These are phyloP conservation scores for Fusarium sambucinum DNA, from an alignment of 2,329 filamentous ascomycete species.

Conservation along the genomic window DNA sequence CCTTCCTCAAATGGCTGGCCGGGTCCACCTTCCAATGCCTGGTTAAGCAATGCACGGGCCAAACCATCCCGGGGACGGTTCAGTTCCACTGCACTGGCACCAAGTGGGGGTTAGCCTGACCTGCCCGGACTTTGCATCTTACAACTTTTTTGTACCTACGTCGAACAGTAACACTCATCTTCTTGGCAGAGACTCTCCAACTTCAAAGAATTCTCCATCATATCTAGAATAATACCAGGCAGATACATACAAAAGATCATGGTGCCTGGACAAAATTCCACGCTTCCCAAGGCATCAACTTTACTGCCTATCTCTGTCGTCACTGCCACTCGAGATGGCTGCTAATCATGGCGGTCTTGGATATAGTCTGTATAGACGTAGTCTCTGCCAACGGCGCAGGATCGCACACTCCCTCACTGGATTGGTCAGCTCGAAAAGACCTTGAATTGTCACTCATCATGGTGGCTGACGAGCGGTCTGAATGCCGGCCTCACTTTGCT, in stretches of 20 bases:
- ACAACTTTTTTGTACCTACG: neutral
- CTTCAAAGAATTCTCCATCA: neutral
- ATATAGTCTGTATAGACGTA: neutral
- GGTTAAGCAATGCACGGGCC: slow-evolving; percentile 17
- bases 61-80: slow-evolving; percentile 13
- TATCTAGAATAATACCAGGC: neutral
- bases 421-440: slow-evolving; percentile 32
- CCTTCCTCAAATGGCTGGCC: slow-evolving; percentile 29
- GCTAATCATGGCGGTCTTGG: neutral
- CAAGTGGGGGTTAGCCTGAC: slow-evolving; percentile 1
- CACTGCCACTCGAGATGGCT: slow-evolving; percentile 13
- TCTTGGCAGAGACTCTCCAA: neutral
- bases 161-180: neutral
- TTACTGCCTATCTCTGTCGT: slow-evolving; percentile 10
- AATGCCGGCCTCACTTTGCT: slow-evolving; percentile 32
- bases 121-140: neutral
- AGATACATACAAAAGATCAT: neutral
- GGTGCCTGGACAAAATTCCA: neutral
- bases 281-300: slow-evolving; percentile 8
- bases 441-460: slow-evolving; percentile 34
- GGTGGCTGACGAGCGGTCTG: slow-evolving; percentile 36
- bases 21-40: slow-evolving; percentile 17
- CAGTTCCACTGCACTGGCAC: slow-evolving; percentile 9
- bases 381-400: slow-evolving; percentile 7
- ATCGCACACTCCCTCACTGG: neutral